Evolutionary conservation across 108 stramenopile species (phyloP).

Genomic region (Epipyxis sp.): DNA sequence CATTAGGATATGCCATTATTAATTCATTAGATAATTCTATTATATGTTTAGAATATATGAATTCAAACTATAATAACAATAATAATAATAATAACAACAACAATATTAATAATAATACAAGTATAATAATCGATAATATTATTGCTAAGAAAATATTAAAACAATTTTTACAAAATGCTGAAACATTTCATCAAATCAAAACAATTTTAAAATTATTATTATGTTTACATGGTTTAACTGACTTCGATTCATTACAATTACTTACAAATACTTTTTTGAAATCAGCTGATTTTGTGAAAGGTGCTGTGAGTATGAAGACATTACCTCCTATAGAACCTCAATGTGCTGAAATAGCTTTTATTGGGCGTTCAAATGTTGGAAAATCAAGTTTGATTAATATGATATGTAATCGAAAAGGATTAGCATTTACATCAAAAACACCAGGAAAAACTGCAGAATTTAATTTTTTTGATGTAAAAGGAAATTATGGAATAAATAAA

Average conservation of each 20-base stretch:
- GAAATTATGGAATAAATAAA: neutral
- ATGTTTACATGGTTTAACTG: conserved; percentile 8
- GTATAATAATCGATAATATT: too few species aligned
- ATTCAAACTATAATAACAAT: too few species aligned
- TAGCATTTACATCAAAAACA: conserved; percentile 83
- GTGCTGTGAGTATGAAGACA: conserved; percentile 74
- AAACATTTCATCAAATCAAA: too few species aligned
- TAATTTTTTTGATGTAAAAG: conserved; percentile 80
- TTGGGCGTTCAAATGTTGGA: conserved; percentile 86
- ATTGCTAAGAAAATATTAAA: too few species aligned
- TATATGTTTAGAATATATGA: too few species aligned
- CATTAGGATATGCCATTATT: too few species aligned
- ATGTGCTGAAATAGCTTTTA: conserved; percentile 79
- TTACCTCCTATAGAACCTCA: conserved; percentile 69
- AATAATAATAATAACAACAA: too few species aligned
- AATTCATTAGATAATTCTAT: too few species aligned
- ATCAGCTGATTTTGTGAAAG: conserved; percentile 59
- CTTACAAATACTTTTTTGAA: conserved; percentile 39
- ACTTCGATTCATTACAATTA: conserved; percentile 41
- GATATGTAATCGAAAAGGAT: conserved; percentile 77
- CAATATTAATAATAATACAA: too few species aligned
- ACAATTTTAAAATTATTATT: too few species aligned
- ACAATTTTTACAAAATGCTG: too few species aligned
- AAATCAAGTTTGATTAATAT: conserved; percentile 84
- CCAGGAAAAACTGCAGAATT: conserved; percentile 94